A percentile compares a stretch with the other conserved stretches of the same genome.
phyloP scores from a whole-genome alignment of 225 moss, liverwort and hornwort species.

The Polytrichum commune region DNA sequence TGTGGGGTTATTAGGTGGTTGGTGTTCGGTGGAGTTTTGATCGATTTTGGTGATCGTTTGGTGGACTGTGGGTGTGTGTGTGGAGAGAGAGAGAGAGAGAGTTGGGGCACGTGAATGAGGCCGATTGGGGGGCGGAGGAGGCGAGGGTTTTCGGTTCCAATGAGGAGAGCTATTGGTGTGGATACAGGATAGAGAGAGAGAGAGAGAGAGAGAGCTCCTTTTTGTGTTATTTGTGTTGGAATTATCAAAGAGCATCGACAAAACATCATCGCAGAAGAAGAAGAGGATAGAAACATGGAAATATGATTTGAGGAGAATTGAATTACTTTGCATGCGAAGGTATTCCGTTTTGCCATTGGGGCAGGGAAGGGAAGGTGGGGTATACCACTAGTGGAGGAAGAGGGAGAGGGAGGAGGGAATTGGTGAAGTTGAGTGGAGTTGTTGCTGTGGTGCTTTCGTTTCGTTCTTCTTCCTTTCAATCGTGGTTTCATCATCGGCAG shows the following conservation, averaged over 20 bases:
- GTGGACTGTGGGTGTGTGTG: background rate
- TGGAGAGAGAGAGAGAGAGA: background rate
- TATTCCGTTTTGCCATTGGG: too few relatives aligned
- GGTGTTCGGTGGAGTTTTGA: too few relatives aligned
- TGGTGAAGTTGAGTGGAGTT: background rate
- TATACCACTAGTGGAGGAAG: background rate
- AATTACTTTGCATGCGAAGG: too few relatives aligned
- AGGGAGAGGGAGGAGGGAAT: background rate
- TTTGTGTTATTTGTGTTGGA: too few relatives aligned
- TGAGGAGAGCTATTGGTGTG: background rate
- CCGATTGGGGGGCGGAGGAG: background rate
- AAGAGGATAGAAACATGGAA: too few relatives aligned
- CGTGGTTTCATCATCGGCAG: conserved; percentile 31
- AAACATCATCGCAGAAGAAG: too few relatives aligned
- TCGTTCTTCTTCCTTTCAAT: background rate
- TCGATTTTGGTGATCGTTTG: background rate
- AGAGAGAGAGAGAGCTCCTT: background rate
- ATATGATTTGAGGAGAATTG: too few relatives aligned
- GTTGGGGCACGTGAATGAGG: too few relatives aligned
- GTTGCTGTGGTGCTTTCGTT: background rate
- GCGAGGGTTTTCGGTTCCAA: background rate
- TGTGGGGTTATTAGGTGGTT: too few relatives aligned
- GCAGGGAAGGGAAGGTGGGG: too few relatives aligned
- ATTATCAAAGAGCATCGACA: too few relatives aligned
- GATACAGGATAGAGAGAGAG: background rate